These are phyloP conservation scores for Lizonia empirigonia DNA, from an alignment of 2,329 filamentous ascomycete genomes.

Conservation along the genomic window DNA sequence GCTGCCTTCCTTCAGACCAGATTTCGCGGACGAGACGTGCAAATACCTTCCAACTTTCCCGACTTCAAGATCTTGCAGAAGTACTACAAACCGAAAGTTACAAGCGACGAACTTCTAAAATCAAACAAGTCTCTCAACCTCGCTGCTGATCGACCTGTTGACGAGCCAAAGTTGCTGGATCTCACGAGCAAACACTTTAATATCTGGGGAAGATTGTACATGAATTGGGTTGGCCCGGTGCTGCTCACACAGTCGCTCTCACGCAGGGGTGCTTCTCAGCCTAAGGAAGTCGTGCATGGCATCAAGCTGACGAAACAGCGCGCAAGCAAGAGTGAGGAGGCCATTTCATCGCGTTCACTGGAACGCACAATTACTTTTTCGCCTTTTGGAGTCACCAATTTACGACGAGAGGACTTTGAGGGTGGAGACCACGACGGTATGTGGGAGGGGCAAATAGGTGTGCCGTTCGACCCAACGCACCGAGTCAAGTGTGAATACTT, in stretches of 20 bases:
- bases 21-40: conserved; percentile 1
- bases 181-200: conserved; percentile 47
- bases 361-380: conserved; percentile 48
- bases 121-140: conserved; percentile 35
- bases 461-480: conserved; percentile 40
- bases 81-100: conserved; percentile 48
- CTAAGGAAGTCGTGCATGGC: conserved; percentile 28
- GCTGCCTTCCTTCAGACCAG: conserved; percentile 13
- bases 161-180: conserved; percentile 44
- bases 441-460: conserved; percentile 23
- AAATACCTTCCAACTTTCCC: conserved; percentile 28
- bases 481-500: conserved; percentile 46
- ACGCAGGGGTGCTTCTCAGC: conserved; percentile 7
- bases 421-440: conserved; percentile 33
- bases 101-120: conserved; percentile 36
- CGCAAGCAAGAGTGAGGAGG: conserved; percentile 26
- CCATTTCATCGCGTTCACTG: conserved; percentile 8
- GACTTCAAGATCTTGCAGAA: conserved; percentile 39
- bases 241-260: conserved; percentile 40
- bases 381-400: conserved; percentile 37
- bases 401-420: conserved; percentile 37
- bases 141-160: conserved; percentile 38
- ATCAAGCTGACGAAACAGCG: conserved; percentile 41
- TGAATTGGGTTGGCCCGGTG: conserved; percentile 48
- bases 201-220: conserved; percentile 45